phyloP scores from a whole-genome alignment of 345 rosid species.

The Brassica napus region DNA sequence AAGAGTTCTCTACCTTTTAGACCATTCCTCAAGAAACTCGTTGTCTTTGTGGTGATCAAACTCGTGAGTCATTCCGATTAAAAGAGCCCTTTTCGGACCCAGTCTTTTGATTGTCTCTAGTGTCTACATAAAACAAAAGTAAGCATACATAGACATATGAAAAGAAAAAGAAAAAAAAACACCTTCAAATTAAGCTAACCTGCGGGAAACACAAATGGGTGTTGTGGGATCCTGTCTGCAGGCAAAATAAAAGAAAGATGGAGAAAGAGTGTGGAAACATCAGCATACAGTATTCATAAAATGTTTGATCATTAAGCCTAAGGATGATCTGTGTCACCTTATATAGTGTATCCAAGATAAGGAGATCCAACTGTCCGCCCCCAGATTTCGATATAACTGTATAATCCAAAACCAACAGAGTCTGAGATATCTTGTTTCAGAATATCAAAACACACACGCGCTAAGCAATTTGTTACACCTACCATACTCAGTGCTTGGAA shows the following conservation, averaged over 20 bases:
- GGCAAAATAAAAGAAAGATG: not conserved
- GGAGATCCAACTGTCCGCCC: slow-evolving; percentile 87
- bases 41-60: slow-evolving; percentile 90
- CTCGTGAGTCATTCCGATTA: slow-evolving; percentile 92
- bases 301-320: not conserved
- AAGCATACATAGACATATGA: slow-evolving; percentile 1
- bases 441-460: not conserved
- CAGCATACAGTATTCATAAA: not conserved
- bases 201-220: slow-evolving; percentile 88
- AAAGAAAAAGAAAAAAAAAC: not conserved
- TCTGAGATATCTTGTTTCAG: not conserved
- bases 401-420: not conserved
- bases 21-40: slow-evolving; percentile 79
- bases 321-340: slow-evolving; percentile 50
- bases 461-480: slow-evolving; percentile 30
- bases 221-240: slow-evolving; percentile 82
- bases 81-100: slow-evolving; percentile 75
- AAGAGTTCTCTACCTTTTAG: slow-evolving; percentile 55
- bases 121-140: slow-evolving; percentile 47
- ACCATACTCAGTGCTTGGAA: slow-evolving; percentile 77
- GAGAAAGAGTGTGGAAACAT: not conserved
- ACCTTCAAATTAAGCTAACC: slow-evolving; percentile 48
- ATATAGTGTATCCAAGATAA: slow-evolving; percentile 85
- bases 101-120: slow-evolving; percentile 81
- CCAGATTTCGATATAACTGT: slow-evolving; percentile 86